Conservation (phyloP, 75 land plant genomes). For the Sequoia sempervirens region DNA sequence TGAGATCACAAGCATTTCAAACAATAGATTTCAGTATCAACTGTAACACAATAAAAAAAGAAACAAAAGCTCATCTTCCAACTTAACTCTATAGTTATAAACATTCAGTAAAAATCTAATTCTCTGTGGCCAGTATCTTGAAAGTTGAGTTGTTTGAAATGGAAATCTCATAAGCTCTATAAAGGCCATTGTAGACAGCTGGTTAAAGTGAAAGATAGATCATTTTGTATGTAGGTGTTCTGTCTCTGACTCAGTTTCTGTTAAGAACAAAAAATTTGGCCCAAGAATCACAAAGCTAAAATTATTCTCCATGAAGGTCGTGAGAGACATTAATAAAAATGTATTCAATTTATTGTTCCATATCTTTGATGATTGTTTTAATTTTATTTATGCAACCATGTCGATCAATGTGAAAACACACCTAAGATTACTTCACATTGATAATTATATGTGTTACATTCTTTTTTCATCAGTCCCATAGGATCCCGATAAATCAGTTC, state of each 20-base stretch:
- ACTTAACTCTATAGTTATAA: not conserved
- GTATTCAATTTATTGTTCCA: not conserved
- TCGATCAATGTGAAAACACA: not conserved
- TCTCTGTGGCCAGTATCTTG: not conserved
- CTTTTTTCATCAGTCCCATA: not conserved
- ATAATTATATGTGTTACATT: not conserved
- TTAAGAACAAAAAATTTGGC: not conserved
- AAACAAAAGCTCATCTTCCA: not conserved
- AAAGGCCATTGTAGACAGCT: not conserved
- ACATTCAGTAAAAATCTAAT: not conserved
- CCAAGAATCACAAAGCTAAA: not conserved
- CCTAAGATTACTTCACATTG: not conserved
- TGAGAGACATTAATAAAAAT: not conserved
- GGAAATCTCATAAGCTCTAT: not conserved
- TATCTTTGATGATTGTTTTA: not conserved
- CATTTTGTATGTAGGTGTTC: not conserved
- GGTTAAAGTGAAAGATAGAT: not conserved
- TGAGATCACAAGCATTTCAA: not conserved
- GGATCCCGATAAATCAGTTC: not conserved
- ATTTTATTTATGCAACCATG: not conserved
- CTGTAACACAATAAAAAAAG: not conserved
- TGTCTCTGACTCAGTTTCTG: not conserved
- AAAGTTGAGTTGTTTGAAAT: not conserved
- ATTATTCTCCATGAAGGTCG: not conserved
- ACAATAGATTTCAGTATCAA: not conserved